phyloP scores from a whole-genome alignment of 805 yeast genomes.

The Myxozyma sirexii region DNA sequence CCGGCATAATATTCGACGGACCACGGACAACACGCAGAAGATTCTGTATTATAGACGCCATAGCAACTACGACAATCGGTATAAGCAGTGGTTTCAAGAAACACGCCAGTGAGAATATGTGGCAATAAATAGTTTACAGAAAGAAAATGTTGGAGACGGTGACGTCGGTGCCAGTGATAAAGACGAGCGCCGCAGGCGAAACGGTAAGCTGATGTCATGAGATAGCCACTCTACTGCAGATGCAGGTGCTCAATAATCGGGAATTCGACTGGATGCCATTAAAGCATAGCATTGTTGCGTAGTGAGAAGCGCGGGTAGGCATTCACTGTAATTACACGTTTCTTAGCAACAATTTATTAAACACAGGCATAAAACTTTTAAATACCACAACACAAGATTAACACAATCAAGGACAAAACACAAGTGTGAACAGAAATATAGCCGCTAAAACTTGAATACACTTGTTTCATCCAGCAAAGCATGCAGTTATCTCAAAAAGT shows the following conservation, averaged over 20 bases:
- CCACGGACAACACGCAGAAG: constrained; percentile 5
- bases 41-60: constrained; percentile 9
- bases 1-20: constrained; percentile 2
- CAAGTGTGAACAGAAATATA: too few relatives aligned
- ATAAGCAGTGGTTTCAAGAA: background rate
- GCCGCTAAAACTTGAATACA: background rate
- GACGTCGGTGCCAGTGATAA: background rate
- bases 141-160: background rate
- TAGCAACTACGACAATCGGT: background rate
- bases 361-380: background rate
- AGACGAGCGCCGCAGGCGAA: background rate
- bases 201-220: background rate
- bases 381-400: background rate
- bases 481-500: background rate
- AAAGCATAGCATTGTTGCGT: too few relatives aligned
- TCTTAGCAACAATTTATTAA: background rate
- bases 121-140: background rate
- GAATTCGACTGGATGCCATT: background rate
- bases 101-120: background rate
- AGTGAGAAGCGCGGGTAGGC: too few relatives aligned
- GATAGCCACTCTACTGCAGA: background rate
- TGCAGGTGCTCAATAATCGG: background rate
- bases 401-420: background rate
- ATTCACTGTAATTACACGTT: background rate
- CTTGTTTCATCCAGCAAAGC: background rate